Evolutionary conservation across 2,329 filamentous ascomycete genomes (phyloP).

Genomic region (Clonostachys sp.): DNA sequence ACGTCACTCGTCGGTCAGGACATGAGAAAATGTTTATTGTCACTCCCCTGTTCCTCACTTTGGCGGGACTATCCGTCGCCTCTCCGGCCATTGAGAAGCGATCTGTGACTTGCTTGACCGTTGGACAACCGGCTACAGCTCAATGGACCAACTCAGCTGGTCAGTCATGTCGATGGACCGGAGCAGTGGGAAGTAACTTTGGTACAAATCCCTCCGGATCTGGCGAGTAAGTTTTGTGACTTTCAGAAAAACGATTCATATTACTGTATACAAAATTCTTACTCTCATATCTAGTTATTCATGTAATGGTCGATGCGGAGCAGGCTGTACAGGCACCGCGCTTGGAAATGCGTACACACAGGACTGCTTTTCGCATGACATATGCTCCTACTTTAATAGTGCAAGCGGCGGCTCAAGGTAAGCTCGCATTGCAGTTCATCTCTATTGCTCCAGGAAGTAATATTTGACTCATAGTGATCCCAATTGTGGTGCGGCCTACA

Average conservation of each 20-base stretch:
- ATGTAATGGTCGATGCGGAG: constrained; percentile 43
- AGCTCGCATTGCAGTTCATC: neutral
- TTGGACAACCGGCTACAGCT: constrained; percentile 26
- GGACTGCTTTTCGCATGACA: constrained; percentile 44
- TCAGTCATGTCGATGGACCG: constrained; percentile 33
- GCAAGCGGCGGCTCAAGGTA: constrained; percentile 40
- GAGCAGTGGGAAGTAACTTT: constrained; percentile 41
- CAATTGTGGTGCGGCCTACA: constrained; percentile 40
- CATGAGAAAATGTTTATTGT: no score
- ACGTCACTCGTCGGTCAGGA: no score
- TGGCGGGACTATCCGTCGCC: no score
- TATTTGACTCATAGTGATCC: constrained; percentile 24
- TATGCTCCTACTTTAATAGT: constrained; percentile 45
- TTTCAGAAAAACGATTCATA: no score
- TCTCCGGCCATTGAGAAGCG: no score
- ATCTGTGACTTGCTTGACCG: no score
- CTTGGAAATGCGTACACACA: constrained; percentile 44
- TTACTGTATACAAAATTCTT: neutral
- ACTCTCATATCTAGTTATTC: constrained; percentile 28
- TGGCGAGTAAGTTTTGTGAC: constrained; percentile 32
- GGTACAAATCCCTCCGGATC: constrained; percentile 29
- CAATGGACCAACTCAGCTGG: constrained; percentile 38
- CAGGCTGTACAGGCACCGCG: constrained; percentile 33
- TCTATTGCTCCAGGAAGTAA: constrained; percentile 1
- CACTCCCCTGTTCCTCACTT: no score